A percentile compares a stretch with the other conserved stretches of the same genome.
Evolutionary conservation across 1,284 basidiomycete genomes (phyloP).

Genomic region (Boletellus sp.): DNA sequence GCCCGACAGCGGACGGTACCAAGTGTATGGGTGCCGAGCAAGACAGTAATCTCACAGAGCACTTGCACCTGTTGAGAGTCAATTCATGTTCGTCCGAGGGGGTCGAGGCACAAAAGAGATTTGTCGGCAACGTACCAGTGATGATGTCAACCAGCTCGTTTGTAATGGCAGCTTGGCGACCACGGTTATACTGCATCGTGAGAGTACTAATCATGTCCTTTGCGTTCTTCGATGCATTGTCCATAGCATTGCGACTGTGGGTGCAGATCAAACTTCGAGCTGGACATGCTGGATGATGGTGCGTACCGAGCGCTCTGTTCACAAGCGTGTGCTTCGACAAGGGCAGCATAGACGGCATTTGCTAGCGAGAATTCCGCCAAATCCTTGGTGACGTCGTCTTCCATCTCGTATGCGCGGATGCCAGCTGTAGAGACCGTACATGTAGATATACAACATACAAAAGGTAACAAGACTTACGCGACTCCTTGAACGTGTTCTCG

Average conservation of each 20-base stretch:
- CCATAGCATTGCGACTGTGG: slow-evolving; percentile 93
- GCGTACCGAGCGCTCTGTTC: slow-evolving; percentile 84
- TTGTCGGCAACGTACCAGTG: slow-evolving; percentile 56
- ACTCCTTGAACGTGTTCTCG: slow-evolving; percentile 74
- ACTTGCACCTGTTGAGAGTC: slow-evolving; percentile 38
- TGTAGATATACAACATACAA: background rate
- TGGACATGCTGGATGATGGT: background rate
- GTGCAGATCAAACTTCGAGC: slow-evolving; percentile 5
- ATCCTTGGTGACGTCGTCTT: slow-evolving; percentile 93
- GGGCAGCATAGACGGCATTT: slow-evolving; percentile 93
- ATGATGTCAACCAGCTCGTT: slow-evolving; percentile 96
- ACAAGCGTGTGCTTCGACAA: slow-evolving; percentile 95
- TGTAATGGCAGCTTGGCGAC: slow-evolving; percentile 97
- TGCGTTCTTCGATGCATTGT: slow-evolving; percentile 99
- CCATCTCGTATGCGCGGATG: slow-evolving; percentile 93
- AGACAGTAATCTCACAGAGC: slow-evolving; percentile 35
- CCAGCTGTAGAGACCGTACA: slow-evolving; percentile 49
- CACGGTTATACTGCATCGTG: slow-evolving; percentile 97
- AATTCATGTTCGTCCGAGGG: background rate
- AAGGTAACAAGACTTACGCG: slow-evolving; percentile 47
- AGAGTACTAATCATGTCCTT: slow-evolving; percentile 84
- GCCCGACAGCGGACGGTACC: slow-evolving; percentile 10
- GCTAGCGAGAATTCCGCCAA: slow-evolving; percentile 94
- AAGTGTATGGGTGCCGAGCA: slow-evolving; percentile 11
- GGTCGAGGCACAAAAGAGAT: background rate